Evolutionary conservation across 1,284 basidiomycete species (phyloP).

Genomic region (Lignosus rhinocerotis): DNA sequence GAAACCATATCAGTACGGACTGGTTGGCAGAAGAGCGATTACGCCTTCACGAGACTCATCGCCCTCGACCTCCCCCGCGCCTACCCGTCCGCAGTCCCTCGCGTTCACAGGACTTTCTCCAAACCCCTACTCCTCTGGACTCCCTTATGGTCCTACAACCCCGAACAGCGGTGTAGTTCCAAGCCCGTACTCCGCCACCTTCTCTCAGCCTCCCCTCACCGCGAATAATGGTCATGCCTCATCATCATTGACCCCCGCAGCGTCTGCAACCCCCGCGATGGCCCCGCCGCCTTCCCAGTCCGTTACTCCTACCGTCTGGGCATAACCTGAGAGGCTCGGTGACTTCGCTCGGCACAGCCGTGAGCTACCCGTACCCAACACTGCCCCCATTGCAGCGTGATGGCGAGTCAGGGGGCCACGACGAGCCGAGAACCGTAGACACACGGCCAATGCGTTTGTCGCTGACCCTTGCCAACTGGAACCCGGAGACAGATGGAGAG

Average conservation of each 20-base stretch:
- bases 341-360: conserved; percentile 18
- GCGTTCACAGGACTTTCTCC: conserved; percentile 1
- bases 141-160: neutral
- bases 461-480: conserved; percentile 31
- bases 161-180: neutral
- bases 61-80: conserved; percentile 11
- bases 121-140: neutral
- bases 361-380: conserved; percentile 21
- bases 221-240: neutral
- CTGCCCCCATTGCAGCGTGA: conserved; percentile 1
- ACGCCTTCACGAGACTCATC: conserved; percentile 15
- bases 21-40: conserved; percentile 26
- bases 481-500: conserved; percentile 28
- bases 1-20: conserved; percentile 32
- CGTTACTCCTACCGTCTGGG: neutral
- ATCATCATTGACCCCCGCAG: neutral
- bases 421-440: conserved; percentile 12
- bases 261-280: neutral
- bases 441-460: conserved; percentile 28
- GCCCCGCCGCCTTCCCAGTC: neutral
- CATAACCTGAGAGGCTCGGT: conserved; percentile 5
- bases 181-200: neutral
- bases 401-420: conserved; percentile 10
- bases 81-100: conserved; percentile 20
- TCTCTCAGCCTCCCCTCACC: neutral